Evolutionary conservation across 371 early-diverging fungal genomes (phyloP).

Genomic region (Lichtheimia corymbifera): DNA sequence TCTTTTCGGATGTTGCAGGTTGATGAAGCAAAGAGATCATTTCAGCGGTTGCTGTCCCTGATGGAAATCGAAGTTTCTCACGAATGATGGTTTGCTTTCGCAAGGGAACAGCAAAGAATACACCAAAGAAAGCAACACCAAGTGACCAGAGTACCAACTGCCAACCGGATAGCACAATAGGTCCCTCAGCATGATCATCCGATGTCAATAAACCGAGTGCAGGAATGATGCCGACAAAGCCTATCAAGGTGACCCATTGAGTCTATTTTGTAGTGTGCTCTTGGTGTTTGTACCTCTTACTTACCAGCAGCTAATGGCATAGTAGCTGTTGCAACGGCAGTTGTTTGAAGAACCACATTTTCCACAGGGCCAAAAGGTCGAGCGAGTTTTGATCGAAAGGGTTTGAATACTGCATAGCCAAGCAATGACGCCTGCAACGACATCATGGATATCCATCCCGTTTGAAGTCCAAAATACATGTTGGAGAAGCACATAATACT

Average conservation of each 20-base stretch:
- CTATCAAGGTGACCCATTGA: constrained; percentile 16
- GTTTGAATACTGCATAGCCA: constrained; percentile 76
- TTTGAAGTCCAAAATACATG: constrained; percentile 85
- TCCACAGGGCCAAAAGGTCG: constrained; percentile 73
- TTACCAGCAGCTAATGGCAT: constrained; percentile 81
- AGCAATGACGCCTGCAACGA: constrained; percentile 80
- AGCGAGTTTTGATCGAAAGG: constrained; percentile 47
- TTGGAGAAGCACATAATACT: constrained; percentile 79
- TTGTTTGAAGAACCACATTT: constrained; percentile 82
- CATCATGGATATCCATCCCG: constrained; percentile 90
- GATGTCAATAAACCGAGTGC: constrained; percentile 68
- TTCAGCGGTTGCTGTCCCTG: constrained; percentile 87
- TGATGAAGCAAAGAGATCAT: constrained; percentile 82
- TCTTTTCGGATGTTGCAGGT: constrained; percentile 6
- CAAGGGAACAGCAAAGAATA: constrained; percentile 88
- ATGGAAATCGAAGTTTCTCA: constrained; percentile 83
- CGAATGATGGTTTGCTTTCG: constrained; percentile 77
- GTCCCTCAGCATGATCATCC: constrained; percentile 50
- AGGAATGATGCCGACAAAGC: constrained; percentile 80
- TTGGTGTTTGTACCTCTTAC: background rate
- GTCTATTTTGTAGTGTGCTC: no score
- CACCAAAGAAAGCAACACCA: constrained; percentile 86
- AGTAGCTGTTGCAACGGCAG: constrained; percentile 83
- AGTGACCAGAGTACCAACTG: constrained; percentile 77
- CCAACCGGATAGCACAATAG: constrained; percentile 44